A percentile compares a stretch with the other conserved stretches of the same genome.
Conservation (phyloP, 2,329 filamentous ascomycete genomes). For the Teratosphaeria destructans region DNA sequence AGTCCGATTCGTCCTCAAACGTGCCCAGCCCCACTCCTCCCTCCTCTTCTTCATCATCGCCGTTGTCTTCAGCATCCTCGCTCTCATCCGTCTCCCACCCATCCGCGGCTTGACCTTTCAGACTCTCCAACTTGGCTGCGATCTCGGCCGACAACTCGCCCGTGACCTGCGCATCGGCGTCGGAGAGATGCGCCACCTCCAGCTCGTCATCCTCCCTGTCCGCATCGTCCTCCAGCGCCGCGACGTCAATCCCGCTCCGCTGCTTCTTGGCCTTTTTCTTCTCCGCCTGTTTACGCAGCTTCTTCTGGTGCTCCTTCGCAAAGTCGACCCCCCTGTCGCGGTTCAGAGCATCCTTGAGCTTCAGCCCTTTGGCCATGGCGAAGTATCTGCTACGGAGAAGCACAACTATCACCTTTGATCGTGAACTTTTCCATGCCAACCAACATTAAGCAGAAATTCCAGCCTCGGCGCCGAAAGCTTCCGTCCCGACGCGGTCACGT, state of each 20-base stretch:
- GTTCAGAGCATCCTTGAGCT: constrained; percentile 49
- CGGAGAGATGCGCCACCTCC: constrained; percentile 8
- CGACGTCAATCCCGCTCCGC: constrained; percentile 20
- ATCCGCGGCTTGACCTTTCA: constrained; percentile 15
- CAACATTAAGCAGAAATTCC: background rate
- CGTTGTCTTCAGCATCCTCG: constrained; percentile 12
- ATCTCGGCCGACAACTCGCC: constrained; percentile 11
- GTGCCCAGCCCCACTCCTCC: constrained; percentile 25
- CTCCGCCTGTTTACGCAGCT: constrained; percentile 44
- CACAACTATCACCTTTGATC: background rate
- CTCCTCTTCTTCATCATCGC: constrained; percentile 31
- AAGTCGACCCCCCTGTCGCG: constrained; percentile 54
- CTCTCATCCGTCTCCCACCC: constrained; percentile 23
- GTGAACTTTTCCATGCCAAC: background rate
- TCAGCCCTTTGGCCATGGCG: constrained; percentile 42
- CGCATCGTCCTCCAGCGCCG: constrained; percentile 16
- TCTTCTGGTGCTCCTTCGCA: constrained; percentile 54
- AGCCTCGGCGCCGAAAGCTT: background rate
- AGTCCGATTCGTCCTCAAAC: constrained; percentile 27
- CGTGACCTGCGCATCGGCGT: background rate
- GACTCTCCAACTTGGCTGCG: constrained; percentile 20
- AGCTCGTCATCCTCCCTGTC: constrained; percentile 19
- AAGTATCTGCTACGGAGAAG: background rate
- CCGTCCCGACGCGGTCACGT: background rate
- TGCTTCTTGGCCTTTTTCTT: constrained; percentile 33